Evolutionary conservation across 129 eudicot species (phyloP).

Genomic region (Scalesia atractyloides): DNA sequence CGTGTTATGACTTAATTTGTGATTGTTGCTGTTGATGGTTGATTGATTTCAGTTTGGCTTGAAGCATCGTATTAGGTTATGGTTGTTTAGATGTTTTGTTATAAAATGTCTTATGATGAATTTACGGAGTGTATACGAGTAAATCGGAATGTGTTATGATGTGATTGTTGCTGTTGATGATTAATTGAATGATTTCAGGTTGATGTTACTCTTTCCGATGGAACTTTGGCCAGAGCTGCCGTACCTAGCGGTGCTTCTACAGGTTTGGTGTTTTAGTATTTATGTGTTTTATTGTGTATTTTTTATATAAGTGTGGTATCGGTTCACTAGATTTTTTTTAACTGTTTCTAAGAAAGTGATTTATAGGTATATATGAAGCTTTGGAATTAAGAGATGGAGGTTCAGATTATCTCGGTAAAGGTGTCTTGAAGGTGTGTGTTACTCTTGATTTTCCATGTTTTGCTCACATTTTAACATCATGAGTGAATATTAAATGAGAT

Average conservation of each 20-base stretch:
- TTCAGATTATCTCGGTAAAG: conserved; percentile 51
- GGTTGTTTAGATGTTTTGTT: neutral
- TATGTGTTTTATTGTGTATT: neutral
- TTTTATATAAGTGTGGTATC: neutral
- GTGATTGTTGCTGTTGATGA: neutral
- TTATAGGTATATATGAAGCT: conserved; percentile 48
- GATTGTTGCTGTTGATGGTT: neutral
- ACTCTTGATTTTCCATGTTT: neutral
- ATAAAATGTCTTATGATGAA: neutral
- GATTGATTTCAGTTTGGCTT: too few relatives aligned
- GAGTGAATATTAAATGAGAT: neutral
- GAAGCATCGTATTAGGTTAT: too few relatives aligned
- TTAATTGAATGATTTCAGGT: conserved; percentile 25
- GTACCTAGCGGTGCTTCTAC: conserved; percentile 60
- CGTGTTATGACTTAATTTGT: neutral
- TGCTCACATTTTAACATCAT: neutral
- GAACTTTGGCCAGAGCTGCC: conserved; percentile 47
- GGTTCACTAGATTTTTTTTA: neutral
- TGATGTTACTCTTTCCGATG: conserved; percentile 49
- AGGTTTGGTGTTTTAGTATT: conserved; percentile 18
- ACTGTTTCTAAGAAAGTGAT: neutral
- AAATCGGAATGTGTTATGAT: neutral
- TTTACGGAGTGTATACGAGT: neutral
- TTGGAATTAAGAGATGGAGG: conserved; percentile 52
- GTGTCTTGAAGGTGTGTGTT: conserved; percentile 40